Evolutionary conservation across 371 early-diverging fungal genomes (phyloP).

Genomic region (Conidiobolus incongruus): DNA sequence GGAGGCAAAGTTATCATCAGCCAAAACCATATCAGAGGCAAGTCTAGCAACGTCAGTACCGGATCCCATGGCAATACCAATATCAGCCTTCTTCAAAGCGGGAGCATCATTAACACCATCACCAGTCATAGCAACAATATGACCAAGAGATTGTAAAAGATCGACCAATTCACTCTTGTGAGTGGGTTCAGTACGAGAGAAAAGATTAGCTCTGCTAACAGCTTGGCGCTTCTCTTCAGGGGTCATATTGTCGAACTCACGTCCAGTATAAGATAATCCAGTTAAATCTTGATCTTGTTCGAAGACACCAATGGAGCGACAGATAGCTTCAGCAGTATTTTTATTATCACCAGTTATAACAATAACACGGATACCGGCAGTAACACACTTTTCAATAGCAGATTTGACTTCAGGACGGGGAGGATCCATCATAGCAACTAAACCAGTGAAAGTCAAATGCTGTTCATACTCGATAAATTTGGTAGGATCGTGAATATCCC

Average conservation of each 20-base stretch:
- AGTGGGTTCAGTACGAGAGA: slow-evolving; percentile 83
- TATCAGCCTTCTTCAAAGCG: slow-evolving; percentile 90
- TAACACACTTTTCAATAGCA: slow-evolving; percentile 59
- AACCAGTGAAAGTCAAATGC: slow-evolving; percentile 74
- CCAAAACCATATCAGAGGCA: slow-evolving; percentile 92
- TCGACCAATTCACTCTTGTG: slow-evolving; percentile 89
- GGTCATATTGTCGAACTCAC: slow-evolving; percentile 73
- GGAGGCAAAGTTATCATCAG: slow-evolving; percentile 94
- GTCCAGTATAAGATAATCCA: slow-evolving; percentile 72
- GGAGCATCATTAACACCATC: slow-evolving; percentile 98
- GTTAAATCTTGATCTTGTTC: slow-evolving; percentile 33
- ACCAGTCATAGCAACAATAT: slow-evolving; percentile 94
- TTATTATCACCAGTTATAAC: slow-evolving; percentile 97
- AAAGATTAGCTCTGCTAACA: slow-evolving; percentile 54
- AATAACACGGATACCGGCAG: slow-evolving; percentile 90
- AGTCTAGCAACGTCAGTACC: slow-evolving; percentile 97
- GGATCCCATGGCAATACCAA: slow-evolving; percentile 95
- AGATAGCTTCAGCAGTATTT: slow-evolving; percentile 87
- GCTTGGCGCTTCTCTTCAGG: slow-evolving; percentile 41
- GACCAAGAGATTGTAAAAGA: slow-evolving; percentile 61
- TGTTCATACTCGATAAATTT: slow-evolving; percentile 43
- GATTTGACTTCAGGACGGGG: slow-evolving; percentile 82
- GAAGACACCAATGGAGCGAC: slow-evolving; percentile 84
- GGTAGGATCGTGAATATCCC: slow-evolving; percentile 32
- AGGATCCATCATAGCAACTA: slow-evolving; percentile 92